These are phyloP conservation scores for Globisporangium echinulatum DNA, from an alignment of 352 stramenopile genomes.

Conservation along the genomic window DNA sequence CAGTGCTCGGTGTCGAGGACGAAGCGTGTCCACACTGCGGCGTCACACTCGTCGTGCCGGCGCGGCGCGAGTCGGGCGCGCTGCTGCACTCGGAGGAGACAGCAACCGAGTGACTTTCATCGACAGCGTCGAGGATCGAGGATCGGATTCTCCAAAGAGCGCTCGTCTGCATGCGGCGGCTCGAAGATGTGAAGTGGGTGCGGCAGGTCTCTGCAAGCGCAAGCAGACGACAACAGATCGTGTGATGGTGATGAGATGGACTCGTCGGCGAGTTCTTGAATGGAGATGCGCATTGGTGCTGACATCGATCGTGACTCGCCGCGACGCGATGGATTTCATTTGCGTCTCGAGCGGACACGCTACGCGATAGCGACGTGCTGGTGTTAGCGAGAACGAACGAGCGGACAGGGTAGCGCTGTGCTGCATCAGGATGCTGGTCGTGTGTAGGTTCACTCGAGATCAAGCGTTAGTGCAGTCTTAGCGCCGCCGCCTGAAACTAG, in stretches of 20 bases:
- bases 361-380: no score
- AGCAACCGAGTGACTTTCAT: no score
- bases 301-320: slow-evolving; percentile 2
- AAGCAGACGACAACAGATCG: no score
- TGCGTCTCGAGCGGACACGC: slow-evolving; percentile 6
- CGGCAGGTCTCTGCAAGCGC: no score
- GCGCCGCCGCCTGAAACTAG: no score
- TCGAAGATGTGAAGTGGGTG: not conserved
- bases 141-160: no score
- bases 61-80: not conserved
- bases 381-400: not conserved
- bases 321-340: slow-evolving; percentile 11
- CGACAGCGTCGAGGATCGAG: not conserved
- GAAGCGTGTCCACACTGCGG: slow-evolving; percentile 60
- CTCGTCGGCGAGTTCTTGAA: not conserved
- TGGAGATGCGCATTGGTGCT: not conserved
- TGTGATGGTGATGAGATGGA: no score
- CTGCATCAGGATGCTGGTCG: not conserved
- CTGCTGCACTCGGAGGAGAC: no score
- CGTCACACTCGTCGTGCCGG: slow-evolving; percentile 31
- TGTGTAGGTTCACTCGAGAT: no score
- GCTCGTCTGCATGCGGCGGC: slow-evolving; percentile 7
- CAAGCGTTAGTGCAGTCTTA: not conserved
- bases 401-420: not conserved
- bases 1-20: slow-evolving; percentile 40